Percentiles rank a stretch among this genome's conserved stretches.
These are phyloP conservation scores for Aspergillus egyptiacus DNA, from an alignment of 495 filamentous ascomycete species.

Conservation along the genomic window DNA sequence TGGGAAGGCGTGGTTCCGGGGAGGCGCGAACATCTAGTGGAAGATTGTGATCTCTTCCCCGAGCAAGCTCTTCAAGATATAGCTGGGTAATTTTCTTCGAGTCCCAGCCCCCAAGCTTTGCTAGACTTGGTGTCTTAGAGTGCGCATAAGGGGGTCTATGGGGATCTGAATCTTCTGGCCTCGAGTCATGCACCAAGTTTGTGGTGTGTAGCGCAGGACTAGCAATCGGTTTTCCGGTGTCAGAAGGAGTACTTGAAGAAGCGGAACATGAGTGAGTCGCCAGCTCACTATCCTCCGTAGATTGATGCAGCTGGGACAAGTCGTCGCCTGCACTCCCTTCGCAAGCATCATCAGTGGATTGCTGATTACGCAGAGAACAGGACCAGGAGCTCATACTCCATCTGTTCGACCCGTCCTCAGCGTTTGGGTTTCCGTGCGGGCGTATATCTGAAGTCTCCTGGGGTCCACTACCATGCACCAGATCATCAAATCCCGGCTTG, in stretches of 20 bases:
- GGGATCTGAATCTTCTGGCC: neutral
- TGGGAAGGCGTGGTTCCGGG: constrained; percentile 16
- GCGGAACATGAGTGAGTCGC: constrained; percentile 32
- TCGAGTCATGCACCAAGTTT: constrained; percentile 11
- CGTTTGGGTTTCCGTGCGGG: constrained; percentile 14
- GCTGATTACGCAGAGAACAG: constrained; percentile 40
- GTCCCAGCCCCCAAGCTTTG: constrained; percentile 48
- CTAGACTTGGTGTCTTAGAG: constrained; percentile 39
- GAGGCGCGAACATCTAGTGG: constrained; percentile 18
- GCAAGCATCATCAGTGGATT: constrained; percentile 36
- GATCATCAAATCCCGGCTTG: constrained; percentile 35
- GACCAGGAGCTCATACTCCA: constrained; percentile 53
- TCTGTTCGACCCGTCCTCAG: constrained; percentile 27
- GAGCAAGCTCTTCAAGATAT: constrained; percentile 47
- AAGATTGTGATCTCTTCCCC: constrained; percentile 26
- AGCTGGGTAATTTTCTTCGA: constrained; percentile 48
- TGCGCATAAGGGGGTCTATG: constrained; percentile 13
- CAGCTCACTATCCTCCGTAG: constrained; percentile 22
- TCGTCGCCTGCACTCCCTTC: constrained; percentile 34
- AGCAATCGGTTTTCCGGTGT: constrained; percentile 17
- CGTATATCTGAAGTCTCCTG: constrained; percentile 24
- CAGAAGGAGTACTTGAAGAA: constrained; percentile 29
- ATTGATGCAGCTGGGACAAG: constrained; percentile 16
- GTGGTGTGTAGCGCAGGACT: constrained; percentile 16
- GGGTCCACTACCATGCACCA: constrained; percentile 26